These are phyloP conservation scores for Coemansia sp. DNA, from an alignment of 192 early-diverging fungal genomes.

Conservation along the genomic window DNA sequence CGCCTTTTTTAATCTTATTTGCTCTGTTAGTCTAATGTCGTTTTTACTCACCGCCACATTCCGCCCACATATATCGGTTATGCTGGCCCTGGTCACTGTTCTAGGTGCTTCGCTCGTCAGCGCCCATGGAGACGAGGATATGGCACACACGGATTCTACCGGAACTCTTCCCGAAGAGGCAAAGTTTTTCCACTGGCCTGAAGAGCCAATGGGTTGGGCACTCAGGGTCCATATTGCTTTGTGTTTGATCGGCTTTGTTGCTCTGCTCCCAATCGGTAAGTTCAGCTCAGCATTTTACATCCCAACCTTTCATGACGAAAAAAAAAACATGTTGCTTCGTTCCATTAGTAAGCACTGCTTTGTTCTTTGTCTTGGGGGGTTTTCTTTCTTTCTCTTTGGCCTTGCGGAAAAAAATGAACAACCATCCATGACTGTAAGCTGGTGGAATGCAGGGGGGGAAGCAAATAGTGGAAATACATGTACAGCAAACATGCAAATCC, in stretches of 20 bases:
- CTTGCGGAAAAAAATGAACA: background rate
- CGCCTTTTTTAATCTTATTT: background rate
- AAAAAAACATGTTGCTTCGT: background rate
- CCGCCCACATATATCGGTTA: background rate
- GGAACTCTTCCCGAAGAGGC: slow-evolving; percentile 39
- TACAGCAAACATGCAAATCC: background rate
- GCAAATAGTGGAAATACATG: background rate
- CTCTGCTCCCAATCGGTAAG: slow-evolving; percentile 51
- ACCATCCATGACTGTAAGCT: background rate
- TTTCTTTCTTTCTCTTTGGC: background rate
- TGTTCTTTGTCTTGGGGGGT: background rate
- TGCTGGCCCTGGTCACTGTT: slow-evolving; percentile 2
- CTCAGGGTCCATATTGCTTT: slow-evolving; percentile 42
- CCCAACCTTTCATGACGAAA: background rate
- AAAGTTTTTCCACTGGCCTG: slow-evolving; percentile 34
- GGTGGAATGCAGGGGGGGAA: background rate
- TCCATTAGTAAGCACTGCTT: background rate
- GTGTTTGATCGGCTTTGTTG: slow-evolving; percentile 27
- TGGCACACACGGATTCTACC: slow-evolving; percentile 6
- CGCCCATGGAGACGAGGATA: slow-evolving; percentile 19
- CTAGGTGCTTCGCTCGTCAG: slow-evolving; percentile 6
- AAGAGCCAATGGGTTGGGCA: slow-evolving; percentile 43
- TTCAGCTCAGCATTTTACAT: background rate
- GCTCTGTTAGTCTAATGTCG: background rate
- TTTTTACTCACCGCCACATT: background rate